Conservation (phyloP, 345 rosid genomes). For the Brassica juncea region DNA sequence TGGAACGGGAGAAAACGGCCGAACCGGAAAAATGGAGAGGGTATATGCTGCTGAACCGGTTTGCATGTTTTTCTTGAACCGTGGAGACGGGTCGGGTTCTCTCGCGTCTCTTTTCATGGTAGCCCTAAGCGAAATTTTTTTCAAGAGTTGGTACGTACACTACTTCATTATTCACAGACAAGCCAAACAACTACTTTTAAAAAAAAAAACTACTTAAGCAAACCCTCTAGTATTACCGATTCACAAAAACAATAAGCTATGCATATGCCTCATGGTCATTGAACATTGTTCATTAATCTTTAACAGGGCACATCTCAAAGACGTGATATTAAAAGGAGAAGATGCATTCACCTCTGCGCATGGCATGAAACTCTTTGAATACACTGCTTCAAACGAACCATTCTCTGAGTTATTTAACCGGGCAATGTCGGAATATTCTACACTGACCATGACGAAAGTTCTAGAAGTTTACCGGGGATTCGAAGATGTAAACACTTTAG, state of each 20-base stretch:
- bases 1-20: neutral
- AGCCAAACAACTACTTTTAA: neutral
- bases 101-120: constrained; percentile 23
- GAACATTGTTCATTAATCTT: too few species aligned
- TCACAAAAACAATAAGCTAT: too few species aligned
- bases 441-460: constrained; percentile 2
- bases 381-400: constrained; percentile 38
- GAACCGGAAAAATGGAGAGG: neutral
- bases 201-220: too few species aligned
- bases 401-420: constrained; percentile 45
- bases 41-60: neutral
- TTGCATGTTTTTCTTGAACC: constrained; percentile 6
- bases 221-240: too few species aligned
- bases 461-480: constrained; percentile 53
- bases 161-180: neutral
- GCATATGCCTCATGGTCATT: too few species aligned
- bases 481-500: constrained; percentile 44
- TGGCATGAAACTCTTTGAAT: constrained; percentile 52
- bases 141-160: constrained; percentile 32
- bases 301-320: constrained; percentile 34
- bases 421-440: constrained; percentile 49
- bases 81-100: constrained; percentile 42
- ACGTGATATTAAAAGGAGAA: constrained; percentile 29
- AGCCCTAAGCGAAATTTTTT: constrained; percentile 6
- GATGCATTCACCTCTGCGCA: constrained; percentile 53